A percentile compares a stretch with the other conserved stretches of the same genome.
Conservation (phyloP, 23 red algal species). For the Gracilaria gracilis region DNA sequence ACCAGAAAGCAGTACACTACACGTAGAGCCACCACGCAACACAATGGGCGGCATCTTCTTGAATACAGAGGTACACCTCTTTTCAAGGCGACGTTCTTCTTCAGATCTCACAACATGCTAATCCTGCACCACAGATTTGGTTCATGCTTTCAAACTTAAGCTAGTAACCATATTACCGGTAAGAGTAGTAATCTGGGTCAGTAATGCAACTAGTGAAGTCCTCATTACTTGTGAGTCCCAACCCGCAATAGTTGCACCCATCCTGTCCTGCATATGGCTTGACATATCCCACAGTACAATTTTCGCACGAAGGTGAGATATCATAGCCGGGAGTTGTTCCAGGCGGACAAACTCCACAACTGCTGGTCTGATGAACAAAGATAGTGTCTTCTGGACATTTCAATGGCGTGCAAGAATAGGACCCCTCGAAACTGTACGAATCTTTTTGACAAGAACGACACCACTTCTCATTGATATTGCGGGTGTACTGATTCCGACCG, state of each 20-base stretch:
- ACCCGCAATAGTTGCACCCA: background rate
- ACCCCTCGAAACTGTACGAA: background rate
- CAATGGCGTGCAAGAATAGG: background rate
- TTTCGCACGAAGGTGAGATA: background rate
- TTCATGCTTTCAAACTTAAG: too few species aligned
- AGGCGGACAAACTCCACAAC: background rate
- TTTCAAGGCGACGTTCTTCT: too few species aligned
- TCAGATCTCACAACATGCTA: too few species aligned
- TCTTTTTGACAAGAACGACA: background rate
- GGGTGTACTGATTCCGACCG: background rate
- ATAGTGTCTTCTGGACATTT: background rate
- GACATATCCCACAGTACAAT: background rate
- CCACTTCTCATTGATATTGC: background rate
- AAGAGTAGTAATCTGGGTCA: slow-evolving; percentile 4
- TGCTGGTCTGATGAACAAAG: background rate
- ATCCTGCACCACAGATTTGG: too few species aligned
- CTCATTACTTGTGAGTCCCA: background rate
- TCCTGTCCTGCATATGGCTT: background rate
- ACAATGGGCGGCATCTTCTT: too few species aligned
- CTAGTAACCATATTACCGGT: too few species aligned
- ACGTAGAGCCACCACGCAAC: too few species aligned
- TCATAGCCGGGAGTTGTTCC: background rate
- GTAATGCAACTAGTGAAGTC: background rate
- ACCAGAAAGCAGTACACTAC: too few species aligned
- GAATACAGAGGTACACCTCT: too few species aligned